Conservation (phyloP, 2,329 filamentous ascomycete genomes). For the Colletotrichum kahawae region DNA sequence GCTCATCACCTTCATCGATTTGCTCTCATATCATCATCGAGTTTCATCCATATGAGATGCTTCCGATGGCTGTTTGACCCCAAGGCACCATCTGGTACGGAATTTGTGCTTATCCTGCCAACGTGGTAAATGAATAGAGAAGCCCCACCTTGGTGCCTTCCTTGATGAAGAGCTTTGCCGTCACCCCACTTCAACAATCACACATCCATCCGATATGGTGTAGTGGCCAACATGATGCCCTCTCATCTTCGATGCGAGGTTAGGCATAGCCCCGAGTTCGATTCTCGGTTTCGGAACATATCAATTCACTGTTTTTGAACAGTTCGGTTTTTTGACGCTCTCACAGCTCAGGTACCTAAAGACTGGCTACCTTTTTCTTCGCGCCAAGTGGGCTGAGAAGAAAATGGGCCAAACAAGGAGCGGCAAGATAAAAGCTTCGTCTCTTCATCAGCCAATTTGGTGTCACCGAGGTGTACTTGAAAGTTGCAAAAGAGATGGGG, state of each 20-base stretch:
- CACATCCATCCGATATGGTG: not conserved
- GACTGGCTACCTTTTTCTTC: not conserved
- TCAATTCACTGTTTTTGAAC: accelerated
- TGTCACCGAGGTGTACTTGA: too few species aligned
- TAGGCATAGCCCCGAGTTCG: conserved; percentile 8
- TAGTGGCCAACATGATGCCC: conserved; percentile 11
- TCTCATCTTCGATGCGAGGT: not conserved
- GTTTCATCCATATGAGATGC: not conserved
- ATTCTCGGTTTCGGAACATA: conserved; percentile 2
- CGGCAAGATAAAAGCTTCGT: not conserved
- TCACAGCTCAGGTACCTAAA: not conserved
- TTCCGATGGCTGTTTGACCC: accelerated
- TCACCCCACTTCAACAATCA: accelerated
- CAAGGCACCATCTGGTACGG: accelerated
- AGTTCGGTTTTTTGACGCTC: not conserved
- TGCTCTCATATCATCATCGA: not conserved
- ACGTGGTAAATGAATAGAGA: not conserved
- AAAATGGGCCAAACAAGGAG: not conserved
- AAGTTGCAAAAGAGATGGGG: too few species aligned
- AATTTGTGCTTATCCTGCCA: not conserved
- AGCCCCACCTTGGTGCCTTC: not conserved
- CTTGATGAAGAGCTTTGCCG: not conserved
- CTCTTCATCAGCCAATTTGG: too few species aligned
- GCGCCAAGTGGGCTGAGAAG: too few species aligned
- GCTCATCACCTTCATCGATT: not conserved